Base-by-base conservation (phyloP, 176 grass and related monocot genomes). In the Bothriochloa decipiens region DNA sequence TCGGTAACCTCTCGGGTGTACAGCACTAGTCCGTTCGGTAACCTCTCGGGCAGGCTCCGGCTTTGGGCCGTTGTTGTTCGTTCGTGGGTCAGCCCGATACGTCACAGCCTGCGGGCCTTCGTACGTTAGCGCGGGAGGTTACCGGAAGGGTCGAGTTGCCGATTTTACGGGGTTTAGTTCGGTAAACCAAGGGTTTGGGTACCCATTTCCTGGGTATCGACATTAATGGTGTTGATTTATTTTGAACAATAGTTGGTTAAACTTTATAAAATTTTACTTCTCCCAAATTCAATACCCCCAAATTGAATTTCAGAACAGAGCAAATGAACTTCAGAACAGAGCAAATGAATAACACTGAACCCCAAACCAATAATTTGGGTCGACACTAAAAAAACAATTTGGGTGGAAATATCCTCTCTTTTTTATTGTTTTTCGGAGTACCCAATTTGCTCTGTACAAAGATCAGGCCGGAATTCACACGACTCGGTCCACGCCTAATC, bases 401-500 rank as follows among this genome's bases (percentile, higher is more conserved):
- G 57, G 22, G 9, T 61, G 58, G 12, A 62, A 62, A 61, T 58
- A 58, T 61, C 0, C 3, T 26, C n/a, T 57, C 25, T 62, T 26
- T 25, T 26, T 62, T 62, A 26, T 62, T 62, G 22, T 11, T 61
- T 61, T 61, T 61, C 57, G 57, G 57, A 61, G 11, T 62, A 5
- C 23, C 58, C 58, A 62, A 62, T 62, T 62, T 32, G 26, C 13
- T 15, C 2, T 65, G 27, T 65, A 67, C 20, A 0, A 7, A 28
- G n/a, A 3, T 4, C 33, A 2, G 6, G 27, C 63, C 26, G 46
- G 12, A 29, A 17, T 1, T 8, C 57, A 6, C 70, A 67, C 57
- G 79, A 64, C 64, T 36, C 33, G 23, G 60, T 74, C 68, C 29
- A 82, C 81, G 67, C 13, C 26, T 45, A 29, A 65, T 26, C 58